Percentiles rank a stretch among this genome's conserved stretches.
Evolutionary conservation across 1,139 yeast genomes (phyloP).

Genomic region (Yamadazyma pseudoaaseri): DNA sequence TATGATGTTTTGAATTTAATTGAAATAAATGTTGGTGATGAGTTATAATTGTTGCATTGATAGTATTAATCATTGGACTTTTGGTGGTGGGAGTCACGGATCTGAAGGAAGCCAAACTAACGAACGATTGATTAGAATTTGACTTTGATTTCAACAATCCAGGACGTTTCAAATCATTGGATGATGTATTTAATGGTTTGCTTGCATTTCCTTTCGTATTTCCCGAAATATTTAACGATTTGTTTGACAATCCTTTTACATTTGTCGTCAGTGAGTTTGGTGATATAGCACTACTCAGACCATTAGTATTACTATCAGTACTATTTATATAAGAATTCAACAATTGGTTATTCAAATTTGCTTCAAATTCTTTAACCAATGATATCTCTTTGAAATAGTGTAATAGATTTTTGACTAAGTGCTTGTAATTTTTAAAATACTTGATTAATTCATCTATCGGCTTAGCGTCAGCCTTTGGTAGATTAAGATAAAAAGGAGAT

Average conservation of each 20-base stretch:
- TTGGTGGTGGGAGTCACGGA: slow-evolving; percentile 2
- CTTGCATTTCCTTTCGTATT: neutral
- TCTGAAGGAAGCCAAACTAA: slow-evolving; percentile 2
- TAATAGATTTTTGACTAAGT: slow-evolving; percentile 60
- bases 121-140: slow-evolving; percentile 11
- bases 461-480: slow-evolving; percentile 38
- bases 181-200: neutral
- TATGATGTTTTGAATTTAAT: slow-evolving; percentile 28
- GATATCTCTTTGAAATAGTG: slow-evolving; percentile 62
- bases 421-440: slow-evolving; percentile 70
- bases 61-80: slow-evolving; percentile 23
- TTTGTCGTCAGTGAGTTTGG: neutral
- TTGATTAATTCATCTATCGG: slow-evolving; percentile 53
- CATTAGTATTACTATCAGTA: neutral
- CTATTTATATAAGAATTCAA: slow-evolving; percentile 37
- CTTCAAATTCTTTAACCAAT: slow-evolving; percentile 66
- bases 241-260: neutral
- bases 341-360: slow-evolving; percentile 62
- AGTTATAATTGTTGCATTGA: slow-evolving; percentile 35
- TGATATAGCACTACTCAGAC: slow-evolving; percentile 3
- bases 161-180: slow-evolving; percentile 23
- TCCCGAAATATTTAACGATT: neutral
- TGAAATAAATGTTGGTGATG: slow-evolving; percentile 34
- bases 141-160: slow-evolving; percentile 34
- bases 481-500: slow-evolving; percentile 41